Evolutionary conservation across 257 asterid species (phyloP).

Genomic region (Salvia hispanica): DNA sequence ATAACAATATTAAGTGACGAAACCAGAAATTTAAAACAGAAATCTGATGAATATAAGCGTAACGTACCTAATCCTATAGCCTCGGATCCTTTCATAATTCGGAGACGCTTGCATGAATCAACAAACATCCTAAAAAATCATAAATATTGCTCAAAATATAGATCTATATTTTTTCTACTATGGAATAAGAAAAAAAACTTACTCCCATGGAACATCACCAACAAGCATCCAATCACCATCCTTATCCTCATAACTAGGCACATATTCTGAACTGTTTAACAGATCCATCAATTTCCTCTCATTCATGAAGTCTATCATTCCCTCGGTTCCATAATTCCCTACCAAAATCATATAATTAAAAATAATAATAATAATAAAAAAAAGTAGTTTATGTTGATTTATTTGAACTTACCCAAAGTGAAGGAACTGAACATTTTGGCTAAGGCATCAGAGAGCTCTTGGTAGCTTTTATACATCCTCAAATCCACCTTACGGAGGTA

Average conservation of each 20-base stretch:
- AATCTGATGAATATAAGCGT: not conserved
- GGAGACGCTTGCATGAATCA: slow-evolving; percentile 60
- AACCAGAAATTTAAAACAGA: not conserved
- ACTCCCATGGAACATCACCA: slow-evolving; percentile 57
- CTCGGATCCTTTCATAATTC: slow-evolving; percentile 59
- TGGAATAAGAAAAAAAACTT: slow-evolving; percentile 8
- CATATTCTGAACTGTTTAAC: slow-evolving; percentile 42
- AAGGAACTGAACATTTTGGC: slow-evolving; percentile 52
- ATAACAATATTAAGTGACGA: not conserved
- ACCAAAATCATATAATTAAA: not conserved
- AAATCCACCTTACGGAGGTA: slow-evolving; percentile 48
- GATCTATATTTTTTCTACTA: not conserved
- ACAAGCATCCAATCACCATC: slow-evolving; percentile 57
- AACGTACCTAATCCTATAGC: slow-evolving; percentile 56
- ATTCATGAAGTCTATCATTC: slow-evolving; percentile 49
- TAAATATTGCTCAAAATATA: not conserved
- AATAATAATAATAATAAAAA: not conserved
- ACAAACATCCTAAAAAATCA: slow-evolving; percentile 53
- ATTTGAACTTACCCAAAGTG: slow-evolving; percentile 29
- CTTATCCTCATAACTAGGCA: slow-evolving; percentile 48
- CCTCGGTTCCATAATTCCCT: slow-evolving; percentile 44
- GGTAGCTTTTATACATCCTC: slow-evolving; percentile 41
- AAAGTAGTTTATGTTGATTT: not conserved
- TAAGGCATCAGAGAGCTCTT: slow-evolving; percentile 44
- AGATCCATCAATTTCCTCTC: slow-evolving; percentile 44